A percentile compares a stretch with the other conserved stretches of the same genome.
Evolutionary conservation across 2,329 filamentous ascomycete genomes (phyloP).

Genomic region (Dendryphion nanum): DNA sequence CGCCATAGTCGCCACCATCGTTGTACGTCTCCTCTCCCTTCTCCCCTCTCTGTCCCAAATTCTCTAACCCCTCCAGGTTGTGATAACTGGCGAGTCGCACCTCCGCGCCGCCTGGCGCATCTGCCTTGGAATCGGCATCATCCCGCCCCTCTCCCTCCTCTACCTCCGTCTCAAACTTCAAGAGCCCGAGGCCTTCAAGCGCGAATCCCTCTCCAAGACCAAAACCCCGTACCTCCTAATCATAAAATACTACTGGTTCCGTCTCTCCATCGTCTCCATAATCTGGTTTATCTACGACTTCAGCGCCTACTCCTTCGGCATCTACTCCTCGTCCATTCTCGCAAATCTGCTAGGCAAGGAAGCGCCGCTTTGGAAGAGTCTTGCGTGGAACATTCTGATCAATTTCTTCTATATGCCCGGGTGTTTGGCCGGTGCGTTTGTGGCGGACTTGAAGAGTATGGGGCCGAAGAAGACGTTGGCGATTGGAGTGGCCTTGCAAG

Average conservation of each 20-base stretch:
- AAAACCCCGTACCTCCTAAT: conserved; percentile 44
- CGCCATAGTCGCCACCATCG: conserved; percentile 70
- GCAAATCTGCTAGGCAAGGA: conserved; percentile 59
- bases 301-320: conserved; percentile 78
- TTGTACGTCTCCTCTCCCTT: conserved; percentile 44
- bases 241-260: conserved; percentile 55
- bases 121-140: conserved; percentile 59
- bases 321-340: conserved; percentile 78
- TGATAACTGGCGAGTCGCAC: conserved; percentile 56
- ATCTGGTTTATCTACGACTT: conserved; percentile 66
- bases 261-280: conserved; percentile 53
- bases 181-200: conserved; percentile 54
- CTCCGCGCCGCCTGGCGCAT: conserved; percentile 78
- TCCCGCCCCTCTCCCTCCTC: conserved; percentile 54
- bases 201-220: conserved; percentile 47
- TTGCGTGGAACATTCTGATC: conserved; percentile 86
- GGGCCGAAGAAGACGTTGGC: conserved; percentile 75
- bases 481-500: conserved; percentile 69
- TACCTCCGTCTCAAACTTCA: conserved; percentile 58
- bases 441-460: conserved; percentile 65
- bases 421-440: conserved; percentile 71
- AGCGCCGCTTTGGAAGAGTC: conserved; percentile 69
- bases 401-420: conserved; percentile 89
- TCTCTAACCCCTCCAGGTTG: conserved; percentile 47
- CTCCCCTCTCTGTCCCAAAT: neutral